Conservation (phyloP, 306 rosid species). For the Fagus sylvatica region DNA sequence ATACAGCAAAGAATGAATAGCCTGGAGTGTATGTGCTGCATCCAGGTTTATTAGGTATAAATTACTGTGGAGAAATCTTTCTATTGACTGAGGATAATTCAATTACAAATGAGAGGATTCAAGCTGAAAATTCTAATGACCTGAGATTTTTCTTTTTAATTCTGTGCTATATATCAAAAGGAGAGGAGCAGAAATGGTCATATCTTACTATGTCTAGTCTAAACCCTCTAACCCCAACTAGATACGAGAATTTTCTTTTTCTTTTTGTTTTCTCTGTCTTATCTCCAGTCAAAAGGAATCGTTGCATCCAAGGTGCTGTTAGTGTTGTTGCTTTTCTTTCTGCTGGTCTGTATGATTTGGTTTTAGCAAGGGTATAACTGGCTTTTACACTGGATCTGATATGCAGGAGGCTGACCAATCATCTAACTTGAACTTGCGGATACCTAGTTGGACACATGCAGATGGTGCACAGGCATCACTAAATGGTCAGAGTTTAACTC, state of each 20-base stretch:
- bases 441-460: slow-evolving; percentile 68
- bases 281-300: background rate
- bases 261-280: background rate
- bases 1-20: background rate
- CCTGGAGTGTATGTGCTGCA: background rate
- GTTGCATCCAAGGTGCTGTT: background rate
- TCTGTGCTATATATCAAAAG: no score
- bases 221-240: background rate
- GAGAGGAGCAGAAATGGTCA: no score
- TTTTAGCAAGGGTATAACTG: background rate
- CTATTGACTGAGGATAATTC: background rate
- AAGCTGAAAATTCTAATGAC: no score
- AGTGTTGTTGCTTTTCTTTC: background rate
- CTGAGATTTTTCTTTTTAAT: no score
- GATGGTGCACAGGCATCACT: slow-evolving; percentile 47
- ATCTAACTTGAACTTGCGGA: slow-evolving; percentile 64
- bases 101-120: background rate
- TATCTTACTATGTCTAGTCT: no score
- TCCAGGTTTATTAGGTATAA: background rate
- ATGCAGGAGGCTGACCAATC: slow-evolving; percentile 40
- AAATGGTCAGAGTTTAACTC: slow-evolving; percentile 41
- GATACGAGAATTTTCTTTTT: background rate
- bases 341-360: background rate
- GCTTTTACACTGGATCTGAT: slow-evolving; percentile 13
- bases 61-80: background rate